phyloP scores from a whole-genome alignment of 805 yeast genomes.

The Jamesozyma rosinii region DNA sequence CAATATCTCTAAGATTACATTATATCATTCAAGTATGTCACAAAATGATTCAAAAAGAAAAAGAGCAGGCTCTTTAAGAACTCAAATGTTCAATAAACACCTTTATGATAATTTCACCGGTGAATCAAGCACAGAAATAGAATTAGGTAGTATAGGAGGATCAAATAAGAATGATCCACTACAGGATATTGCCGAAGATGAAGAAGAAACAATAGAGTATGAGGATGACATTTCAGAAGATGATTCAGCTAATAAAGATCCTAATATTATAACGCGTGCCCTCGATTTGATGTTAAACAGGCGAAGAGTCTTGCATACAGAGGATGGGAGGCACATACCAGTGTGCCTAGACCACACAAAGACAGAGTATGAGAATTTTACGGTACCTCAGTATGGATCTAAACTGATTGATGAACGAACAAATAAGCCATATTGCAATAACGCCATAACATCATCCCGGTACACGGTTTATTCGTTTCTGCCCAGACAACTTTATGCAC shows the following conservation, averaged over 20 bases:
- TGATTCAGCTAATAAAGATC: neutral
- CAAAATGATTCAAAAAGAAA: constrained; percentile 14
- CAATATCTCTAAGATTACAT: no score
- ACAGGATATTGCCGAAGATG: neutral
- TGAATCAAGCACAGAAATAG: constrained; percentile 6
- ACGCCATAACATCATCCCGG: constrained; percentile 75
- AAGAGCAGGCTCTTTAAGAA: constrained; percentile 27
- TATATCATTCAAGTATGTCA: constrained; percentile 6
- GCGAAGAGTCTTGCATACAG: constrained; percentile 42
- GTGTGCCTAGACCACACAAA: constrained; percentile 38
- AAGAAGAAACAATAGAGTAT: constrained; percentile 2
- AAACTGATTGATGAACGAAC: constrained; percentile 59
- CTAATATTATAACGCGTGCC: constrained; percentile 7
- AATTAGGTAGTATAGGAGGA: constrained; percentile 11
- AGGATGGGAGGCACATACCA: constrained; percentile 71
- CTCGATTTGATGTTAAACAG: constrained; percentile 36
- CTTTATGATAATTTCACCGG: constrained; percentile 21
- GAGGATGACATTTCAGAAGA: constrained; percentile 3
- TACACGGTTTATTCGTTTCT: constrained; percentile 72
- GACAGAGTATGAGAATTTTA: constrained; percentile 12
- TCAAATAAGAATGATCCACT: neutral
- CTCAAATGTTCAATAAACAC: constrained; percentile 29
- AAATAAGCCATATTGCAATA: constrained; percentile 49
- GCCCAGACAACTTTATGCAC: constrained; percentile 83
- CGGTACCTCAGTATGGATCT: constrained; percentile 11